Evolutionary conservation across 352 stramenopile genomes (phyloP).

Genomic region (Phytophthora capsici): DNA sequence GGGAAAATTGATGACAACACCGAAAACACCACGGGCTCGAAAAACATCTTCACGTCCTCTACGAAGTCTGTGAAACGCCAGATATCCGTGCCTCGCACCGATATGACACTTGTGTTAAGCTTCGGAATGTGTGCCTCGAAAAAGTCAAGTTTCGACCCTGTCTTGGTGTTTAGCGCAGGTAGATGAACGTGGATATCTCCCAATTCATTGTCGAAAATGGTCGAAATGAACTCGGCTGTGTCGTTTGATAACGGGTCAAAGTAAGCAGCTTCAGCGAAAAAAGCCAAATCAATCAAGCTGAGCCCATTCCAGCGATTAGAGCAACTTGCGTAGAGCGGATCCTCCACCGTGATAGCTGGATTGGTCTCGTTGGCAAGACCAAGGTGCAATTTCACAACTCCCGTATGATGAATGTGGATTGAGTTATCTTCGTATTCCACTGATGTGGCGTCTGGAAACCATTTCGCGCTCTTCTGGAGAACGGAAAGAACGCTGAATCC

Average conservation of each 20-base stretch:
- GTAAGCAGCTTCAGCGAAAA: slow-evolving; percentile 89
- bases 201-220: slow-evolving; percentile 61
- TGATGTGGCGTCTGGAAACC: slow-evolving; percentile 82
- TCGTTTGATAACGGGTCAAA: slow-evolving; percentile 88
- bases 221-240: slow-evolving; percentile 68
- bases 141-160: slow-evolving; percentile 85
- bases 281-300: slow-evolving; percentile 80
- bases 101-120: slow-evolving; percentile 88
- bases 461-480: slow-evolving; percentile 72
- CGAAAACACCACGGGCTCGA: slow-evolving; percentile 90
- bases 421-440: slow-evolving; percentile 63
- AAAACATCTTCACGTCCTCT: slow-evolving; percentile 93
- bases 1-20: slow-evolving; percentile 90
- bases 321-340: slow-evolving; percentile 79
- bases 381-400: slow-evolving; percentile 86
- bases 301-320: slow-evolving; percentile 78
- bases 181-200: slow-evolving; percentile 61
- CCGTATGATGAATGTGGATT: slow-evolving; percentile 87
- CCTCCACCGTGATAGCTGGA: slow-evolving; percentile 46
- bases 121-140: slow-evolving; percentile 80
- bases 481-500: slow-evolving; percentile 81
- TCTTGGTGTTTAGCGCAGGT: slow-evolving; percentile 80
- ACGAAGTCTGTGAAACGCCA: slow-evolving; percentile 91
- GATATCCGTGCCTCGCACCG: slow-evolving; percentile 89
- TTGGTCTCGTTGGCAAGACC: slow-evolving; percentile 58